Conservation (phyloP, 306 rosid species). For the Gillenia trifoliata region DNA sequence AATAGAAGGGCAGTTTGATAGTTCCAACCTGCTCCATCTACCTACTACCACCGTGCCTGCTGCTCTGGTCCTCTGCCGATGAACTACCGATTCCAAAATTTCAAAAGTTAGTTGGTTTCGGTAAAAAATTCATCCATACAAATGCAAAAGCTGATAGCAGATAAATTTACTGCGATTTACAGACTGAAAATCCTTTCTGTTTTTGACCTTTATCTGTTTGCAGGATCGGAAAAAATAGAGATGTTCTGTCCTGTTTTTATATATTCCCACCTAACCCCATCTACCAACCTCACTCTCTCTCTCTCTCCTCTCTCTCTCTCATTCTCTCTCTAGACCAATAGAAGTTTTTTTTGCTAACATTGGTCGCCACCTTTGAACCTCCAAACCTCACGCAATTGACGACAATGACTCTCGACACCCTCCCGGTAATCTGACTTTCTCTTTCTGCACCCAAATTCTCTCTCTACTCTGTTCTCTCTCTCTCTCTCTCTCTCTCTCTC, state of each 20-base stretch:
- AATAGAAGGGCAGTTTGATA: background rate
- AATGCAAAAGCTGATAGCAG: background rate
- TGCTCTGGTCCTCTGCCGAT: background rate
- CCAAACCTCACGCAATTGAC: background rate
- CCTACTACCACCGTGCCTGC: background rate
- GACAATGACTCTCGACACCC: slow-evolving; percentile 26
- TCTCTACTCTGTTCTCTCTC: background rate
- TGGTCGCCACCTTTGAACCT: background rate
- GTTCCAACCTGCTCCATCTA: background rate
- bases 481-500: background rate
- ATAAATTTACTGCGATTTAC: background rate
- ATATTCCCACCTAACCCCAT: slow-evolving; percentile 4
- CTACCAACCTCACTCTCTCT: slow-evolving; percentile 11
- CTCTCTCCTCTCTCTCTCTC: background rate
- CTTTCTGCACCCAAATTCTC: background rate
- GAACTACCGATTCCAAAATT: background rate
- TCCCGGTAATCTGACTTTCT: slow-evolving; percentile 15
- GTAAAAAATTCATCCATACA: background rate
- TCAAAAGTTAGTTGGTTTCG: background rate
- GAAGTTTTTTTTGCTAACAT: background rate
- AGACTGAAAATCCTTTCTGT: background rate
- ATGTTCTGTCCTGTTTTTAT: background rate
- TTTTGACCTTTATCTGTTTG: too few species aligned
- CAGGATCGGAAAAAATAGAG: background rate
- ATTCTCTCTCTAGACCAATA: background rate